Evolutionary conservation across 495 filamentous ascomycete species (phyloP).

Genomic region (Amniculicola lignicola): DNA sequence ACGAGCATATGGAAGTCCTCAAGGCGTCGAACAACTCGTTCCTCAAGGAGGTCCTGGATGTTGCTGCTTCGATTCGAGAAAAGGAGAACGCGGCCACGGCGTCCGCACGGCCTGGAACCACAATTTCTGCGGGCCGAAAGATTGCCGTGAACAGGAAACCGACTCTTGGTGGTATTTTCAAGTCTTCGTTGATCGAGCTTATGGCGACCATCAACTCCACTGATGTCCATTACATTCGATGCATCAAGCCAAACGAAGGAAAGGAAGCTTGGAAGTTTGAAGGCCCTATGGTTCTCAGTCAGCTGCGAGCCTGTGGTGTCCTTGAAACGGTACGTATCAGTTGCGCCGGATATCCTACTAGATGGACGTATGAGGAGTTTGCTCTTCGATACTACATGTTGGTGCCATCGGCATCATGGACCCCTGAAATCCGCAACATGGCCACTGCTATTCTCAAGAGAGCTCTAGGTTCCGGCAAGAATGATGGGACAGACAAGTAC

Average conservation of each 20-base stretch:
- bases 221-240: constrained; percentile 98
- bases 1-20: constrained; percentile 94
- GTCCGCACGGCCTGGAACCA: constrained; percentile 57
- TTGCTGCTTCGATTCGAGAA: constrained; percentile 80
- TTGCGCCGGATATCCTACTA: constrained; percentile 94
- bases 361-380: constrained; percentile 99
- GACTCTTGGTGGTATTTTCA: constrained; percentile 97
- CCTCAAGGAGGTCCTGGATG: constrained; percentile 77
- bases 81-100: constrained; percentile 76
- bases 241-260: constrained; percentile 98
- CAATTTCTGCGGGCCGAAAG: constrained; percentile 67
- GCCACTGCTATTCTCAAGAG: constrained; percentile 86
- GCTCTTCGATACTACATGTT: constrained; percentile 98
- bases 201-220: constrained; percentile 98
- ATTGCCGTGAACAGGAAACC: constrained; percentile 93
- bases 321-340: constrained; percentile 97
- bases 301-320: constrained; percentile 96
- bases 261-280: constrained; percentile 98
- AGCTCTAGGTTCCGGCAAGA: constrained; percentile 74
- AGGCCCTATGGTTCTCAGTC: constrained; percentile 97
- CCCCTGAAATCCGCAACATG: constrained; percentile 88
- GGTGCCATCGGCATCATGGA: constrained; percentile 87
- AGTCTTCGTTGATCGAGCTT: constrained; percentile 94
- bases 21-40: constrained; percentile 81
- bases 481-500: constrained; percentile 87